Evolutionary conservation across 768 basidiomycete genomes (phyloP).

Genomic region (Termitomyces sp.): DNA sequence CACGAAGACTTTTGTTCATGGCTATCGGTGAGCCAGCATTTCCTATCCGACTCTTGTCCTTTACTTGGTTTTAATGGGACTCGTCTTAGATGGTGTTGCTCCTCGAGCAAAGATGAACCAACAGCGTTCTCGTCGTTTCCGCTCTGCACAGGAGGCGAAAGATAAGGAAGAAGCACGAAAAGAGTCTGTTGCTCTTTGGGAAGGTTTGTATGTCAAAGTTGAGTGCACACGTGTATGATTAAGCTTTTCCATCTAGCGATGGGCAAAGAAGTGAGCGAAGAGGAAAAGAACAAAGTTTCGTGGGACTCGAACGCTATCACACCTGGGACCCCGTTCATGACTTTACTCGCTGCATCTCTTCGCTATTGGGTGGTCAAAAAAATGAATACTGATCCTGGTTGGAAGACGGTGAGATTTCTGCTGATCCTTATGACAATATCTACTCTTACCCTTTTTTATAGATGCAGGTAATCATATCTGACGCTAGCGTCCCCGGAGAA

Average conservation of each 20-base stretch:
- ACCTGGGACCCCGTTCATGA: slow-evolving; percentile 98
- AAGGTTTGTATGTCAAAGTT: slow-evolving; percentile 47
- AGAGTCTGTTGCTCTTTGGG: slow-evolving; percentile 81
- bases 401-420: slow-evolving; percentile 71
- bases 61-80: background rate
- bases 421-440: slow-evolving; percentile 19
- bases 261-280: slow-evolving; percentile 83
- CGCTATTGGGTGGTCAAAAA: slow-evolving; percentile 97
- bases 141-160: slow-evolving; percentile 90
- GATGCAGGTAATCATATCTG: slow-evolving; percentile 96
- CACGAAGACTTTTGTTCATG: slow-evolving; percentile 95
- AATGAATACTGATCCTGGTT: slow-evolving; percentile 92
- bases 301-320: slow-evolving; percentile 99
- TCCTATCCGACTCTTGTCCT: background rate
- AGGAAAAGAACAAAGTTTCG: slow-evolving; percentile 76
- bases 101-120: slow-evolving; percentile 99
- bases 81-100: slow-evolving; percentile 80
- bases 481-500: slow-evolving; percentile 95
- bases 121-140: slow-evolving; percentile 94
- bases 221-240: background rate
- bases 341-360: slow-evolving; percentile 79
- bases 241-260: slow-evolving; percentile 55
- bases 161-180: slow-evolving; percentile 87
- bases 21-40: slow-evolving; percentile 73
- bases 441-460: slow-evolving; percentile 24